phyloP scores from a whole-genome alignment of 805 yeast species.

The Metschnikowia corniflorae region DNA sequence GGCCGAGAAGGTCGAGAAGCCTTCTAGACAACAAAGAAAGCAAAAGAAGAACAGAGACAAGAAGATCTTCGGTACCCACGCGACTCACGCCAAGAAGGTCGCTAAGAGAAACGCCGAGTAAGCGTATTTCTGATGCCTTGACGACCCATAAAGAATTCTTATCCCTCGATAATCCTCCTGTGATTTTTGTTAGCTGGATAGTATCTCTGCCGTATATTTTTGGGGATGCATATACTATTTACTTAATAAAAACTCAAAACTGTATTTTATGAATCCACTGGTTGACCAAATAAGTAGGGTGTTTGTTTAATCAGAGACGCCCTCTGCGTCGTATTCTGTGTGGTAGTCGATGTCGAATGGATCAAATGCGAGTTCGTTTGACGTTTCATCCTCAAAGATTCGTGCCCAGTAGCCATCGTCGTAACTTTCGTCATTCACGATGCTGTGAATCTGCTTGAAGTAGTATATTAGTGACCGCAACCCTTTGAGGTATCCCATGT shows the following conservation, averaged over 20 bases:
- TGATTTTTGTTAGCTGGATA: conserved; percentile 15
- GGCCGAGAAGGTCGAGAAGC: conserved; percentile 92
- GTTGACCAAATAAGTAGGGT: background rate
- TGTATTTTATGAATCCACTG: conserved; percentile 7
- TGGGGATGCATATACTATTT: conserved; percentile 23
- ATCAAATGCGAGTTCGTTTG: too few relatives aligned
- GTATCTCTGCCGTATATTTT: conserved; percentile 20
- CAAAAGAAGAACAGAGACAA: conserved; percentile 99
- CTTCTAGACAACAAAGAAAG: conserved; percentile 99
- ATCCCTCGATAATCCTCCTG: conserved; percentile 17
- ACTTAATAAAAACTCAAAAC: conserved; percentile 21
- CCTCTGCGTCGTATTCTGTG: conserved; percentile 12
- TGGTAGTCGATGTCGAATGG: conserved; percentile 14
- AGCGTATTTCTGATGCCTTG: conserved; percentile 19
- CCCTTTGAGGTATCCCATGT: conserved; percentile 84
- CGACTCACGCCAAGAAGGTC: conserved; percentile 86
- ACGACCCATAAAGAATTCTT: conserved; percentile 18
- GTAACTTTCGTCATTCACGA: conserved; percentile 39
- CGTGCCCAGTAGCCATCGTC: conserved; percentile 13
- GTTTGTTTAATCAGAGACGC: conserved; percentile 14
- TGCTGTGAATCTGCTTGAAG: conserved; percentile 55
- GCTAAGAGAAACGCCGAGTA: conserved; percentile 90
- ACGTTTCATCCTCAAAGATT: conserved; percentile 12
- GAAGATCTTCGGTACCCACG: conserved; percentile 98
- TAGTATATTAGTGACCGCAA: conserved; percentile 67